These are phyloP conservation scores for Pinus albicaulis DNA, from an alignment of 75 land plant species.

Conservation along the genomic window DNA sequence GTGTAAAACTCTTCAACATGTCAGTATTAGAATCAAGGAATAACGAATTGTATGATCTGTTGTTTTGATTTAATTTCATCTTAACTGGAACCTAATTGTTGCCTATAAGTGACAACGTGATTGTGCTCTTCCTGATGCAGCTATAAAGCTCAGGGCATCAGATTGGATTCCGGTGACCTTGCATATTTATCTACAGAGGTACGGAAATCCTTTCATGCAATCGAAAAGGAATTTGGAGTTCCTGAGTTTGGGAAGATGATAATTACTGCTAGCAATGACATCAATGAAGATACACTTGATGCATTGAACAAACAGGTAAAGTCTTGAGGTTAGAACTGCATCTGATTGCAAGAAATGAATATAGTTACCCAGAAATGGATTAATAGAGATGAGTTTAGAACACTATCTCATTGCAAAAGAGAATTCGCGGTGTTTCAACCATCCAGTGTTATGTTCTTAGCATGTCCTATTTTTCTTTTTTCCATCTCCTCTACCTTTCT, in stretches of 20 bases:
- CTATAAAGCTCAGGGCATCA: slow-evolving; percentile 84
- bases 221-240: slow-evolving; percentile 81
- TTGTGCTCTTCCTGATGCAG: slow-evolving; percentile 27
- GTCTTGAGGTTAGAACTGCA: not conserved
- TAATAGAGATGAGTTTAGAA: not conserved
- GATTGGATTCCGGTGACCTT: slow-evolving; percentile 97
- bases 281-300: slow-evolving; percentile 96
- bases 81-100: not conserved
- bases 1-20: too few species aligned
- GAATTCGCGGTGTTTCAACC: not conserved
- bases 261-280: slow-evolving; percentile 95
- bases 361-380: not conserved
- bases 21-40: not conserved
- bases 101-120: not conserved
- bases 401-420: not conserved
- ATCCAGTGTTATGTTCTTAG: not conserved
- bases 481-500: not conserved
- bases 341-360: not conserved
- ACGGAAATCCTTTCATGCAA: slow-evolving; percentile 62
- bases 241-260: slow-evolving; percentile 65
- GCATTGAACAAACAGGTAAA: slow-evolving; percentile 95
- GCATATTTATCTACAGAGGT: slow-evolving; percentile 82
- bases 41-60: not conserved
- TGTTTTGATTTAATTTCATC: not conserved
- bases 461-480: not conserved